Conservation (phyloP, 2,329 filamentous ascomycete species). For the Microdochium paspali region DNA sequence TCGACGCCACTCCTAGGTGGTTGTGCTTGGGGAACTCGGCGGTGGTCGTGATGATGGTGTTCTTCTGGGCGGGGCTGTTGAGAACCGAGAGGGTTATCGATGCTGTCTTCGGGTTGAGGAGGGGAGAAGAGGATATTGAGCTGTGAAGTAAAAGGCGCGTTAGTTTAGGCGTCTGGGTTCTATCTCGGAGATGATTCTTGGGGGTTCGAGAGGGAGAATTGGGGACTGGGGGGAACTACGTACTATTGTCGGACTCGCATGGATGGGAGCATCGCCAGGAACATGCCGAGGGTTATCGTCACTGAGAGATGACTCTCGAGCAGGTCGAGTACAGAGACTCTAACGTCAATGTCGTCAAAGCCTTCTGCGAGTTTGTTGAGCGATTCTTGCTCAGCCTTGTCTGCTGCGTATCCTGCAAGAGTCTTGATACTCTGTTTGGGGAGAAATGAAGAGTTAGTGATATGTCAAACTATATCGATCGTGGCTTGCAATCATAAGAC, state of each 20-base stretch:
- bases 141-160: constrained; percentile 19
- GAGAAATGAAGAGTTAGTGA: too few species aligned
- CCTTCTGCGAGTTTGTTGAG: background rate
- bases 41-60: constrained; percentile 3
- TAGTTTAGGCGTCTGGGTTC: too few species aligned
- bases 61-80: constrained; percentile 39
- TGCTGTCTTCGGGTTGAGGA: constrained; percentile 43
- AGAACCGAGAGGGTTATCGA: constrained; percentile 63
- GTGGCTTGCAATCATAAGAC: too few species aligned
- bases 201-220: constrained; percentile 14
- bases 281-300: constrained; percentile 53
- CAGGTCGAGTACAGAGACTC: constrained; percentile 53
- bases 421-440: background rate
- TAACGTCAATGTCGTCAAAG: too few species aligned
- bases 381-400: constrained; percentile 1
- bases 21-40: too few species aligned
- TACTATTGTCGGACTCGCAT: constrained; percentile 58
- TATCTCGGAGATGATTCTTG: too few species aligned
- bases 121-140: constrained; percentile 66
- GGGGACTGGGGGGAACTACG: constrained; percentile 30
- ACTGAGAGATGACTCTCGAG: constrained; percentile 54
- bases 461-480: too few species aligned
- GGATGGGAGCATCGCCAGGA: constrained; percentile 63
- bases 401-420: background rate
- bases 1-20: constrained; percentile 48